These are phyloP conservation scores for Paracorniculantispora psalliotae DNA, from an alignment of 2,329 filamentous ascomycete genomes.

Conservation along the genomic window DNA sequence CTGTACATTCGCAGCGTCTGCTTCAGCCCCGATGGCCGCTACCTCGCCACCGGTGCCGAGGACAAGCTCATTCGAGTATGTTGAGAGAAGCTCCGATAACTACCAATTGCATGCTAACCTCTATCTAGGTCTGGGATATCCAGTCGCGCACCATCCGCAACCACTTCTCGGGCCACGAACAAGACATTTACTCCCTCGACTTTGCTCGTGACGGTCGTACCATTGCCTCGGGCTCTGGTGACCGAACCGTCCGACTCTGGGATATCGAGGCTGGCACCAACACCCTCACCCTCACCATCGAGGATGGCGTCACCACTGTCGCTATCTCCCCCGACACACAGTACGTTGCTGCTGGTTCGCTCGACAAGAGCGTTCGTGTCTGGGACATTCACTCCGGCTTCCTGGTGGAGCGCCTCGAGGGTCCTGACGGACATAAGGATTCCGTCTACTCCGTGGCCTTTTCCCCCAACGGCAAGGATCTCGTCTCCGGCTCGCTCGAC, in stretches of 20 bases:
- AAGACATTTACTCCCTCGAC: slow-evolving; percentile 96
- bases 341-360: slow-evolving; percentile 87
- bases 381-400: slow-evolving; percentile 89
- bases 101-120: slow-evolving; percentile 10
- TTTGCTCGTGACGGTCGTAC: slow-evolving; percentile 90
- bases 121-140: slow-evolving; percentile 85
- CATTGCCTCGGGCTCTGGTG: slow-evolving; percentile 92
- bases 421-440: slow-evolving; percentile 90
- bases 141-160: slow-evolving; percentile 76
- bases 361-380: slow-evolving; percentile 96
- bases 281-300: slow-evolving; percentile 81
- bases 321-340: slow-evolving; percentile 95
- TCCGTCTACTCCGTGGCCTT: slow-evolving; percentile 97
- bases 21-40: slow-evolving; percentile 94
- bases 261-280: slow-evolving; percentile 83
- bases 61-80: slow-evolving; percentile 93
- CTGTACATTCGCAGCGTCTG: slow-evolving; percentile 97
- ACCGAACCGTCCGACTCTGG: slow-evolving; percentile 92
- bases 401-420: slow-evolving; percentile 86
- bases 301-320: slow-evolving; percentile 95
- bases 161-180: slow-evolving; percentile 93
- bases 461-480: slow-evolving; percentile 84
- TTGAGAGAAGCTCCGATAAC: slow-evolving; percentile 16
- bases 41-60: slow-evolving; percentile 91
- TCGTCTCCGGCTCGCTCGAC: slow-evolving; percentile 91